Evolutionary conservation across 768 basidiomycete genomes (phyloP), one percentile per base, ranked within the genome.

Genomic region (Chalciporus pseudorubinellus): DNA sequence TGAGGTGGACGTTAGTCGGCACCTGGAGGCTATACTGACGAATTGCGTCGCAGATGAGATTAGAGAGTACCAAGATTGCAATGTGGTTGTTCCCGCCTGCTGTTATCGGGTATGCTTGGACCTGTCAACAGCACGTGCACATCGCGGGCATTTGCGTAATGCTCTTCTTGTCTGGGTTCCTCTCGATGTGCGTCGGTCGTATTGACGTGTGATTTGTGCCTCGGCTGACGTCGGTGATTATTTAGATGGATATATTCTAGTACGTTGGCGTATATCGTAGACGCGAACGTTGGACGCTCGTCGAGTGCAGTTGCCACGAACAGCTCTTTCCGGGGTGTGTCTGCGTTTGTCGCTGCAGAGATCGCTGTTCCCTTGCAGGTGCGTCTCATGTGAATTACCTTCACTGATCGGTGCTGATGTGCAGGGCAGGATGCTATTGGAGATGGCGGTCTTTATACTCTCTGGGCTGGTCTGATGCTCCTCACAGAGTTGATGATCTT

Each of bases 261-360:
- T 39, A 85, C 87, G 0, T 72, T 97, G 28, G 86, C 92, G 0
- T 95, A 93, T 63, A 80, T 95, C 29, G 91, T 94, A 3, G 92
- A 97, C 62, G 83, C 91, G 9, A 97, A 95, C 59, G 74, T 76
- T 3, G 93, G 93, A 6, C 79, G 84, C 14, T 89, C 89, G 0
- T 86, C 89, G 0, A 83, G 82, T 2, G 91, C 89, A 0, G 80
- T 83, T 7, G 90, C 92, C 0, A 71, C 78, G 31, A 95, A 95
- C 66, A 84, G 84, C 43, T 79, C 79, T 19, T 86, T 89, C 66
- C 80, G 93, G 24, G 90, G 92, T 0, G 14, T 76, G 1, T 71
- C 73, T 18, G 90, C 84, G 1, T 88, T 89, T 62, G 59, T 89
- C 16, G 82, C 83, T 1, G 80, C 81, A 0, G 89, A 94, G 65